Evolutionary conservation across 257 asterid genomes (phyloP).

Genomic region (Jaltomata sinuosa): DNA sequence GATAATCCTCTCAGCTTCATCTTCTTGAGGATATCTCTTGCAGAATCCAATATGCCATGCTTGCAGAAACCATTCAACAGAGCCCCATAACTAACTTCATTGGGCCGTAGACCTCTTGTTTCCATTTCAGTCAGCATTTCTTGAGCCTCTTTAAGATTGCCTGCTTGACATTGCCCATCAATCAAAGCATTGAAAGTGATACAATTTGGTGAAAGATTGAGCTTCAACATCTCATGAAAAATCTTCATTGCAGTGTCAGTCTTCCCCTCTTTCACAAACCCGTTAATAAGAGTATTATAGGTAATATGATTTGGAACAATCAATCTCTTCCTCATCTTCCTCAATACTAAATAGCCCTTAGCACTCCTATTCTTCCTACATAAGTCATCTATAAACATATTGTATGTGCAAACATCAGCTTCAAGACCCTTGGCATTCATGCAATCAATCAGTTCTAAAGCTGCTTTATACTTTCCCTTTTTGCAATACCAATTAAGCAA

Average conservation of each 20-base stretch:
- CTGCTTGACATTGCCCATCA: constrained; percentile 60
- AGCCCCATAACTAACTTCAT: constrained; percentile 70
- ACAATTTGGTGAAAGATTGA: constrained; percentile 47
- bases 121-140: constrained; percentile 58
- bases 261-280: constrained; percentile 81
- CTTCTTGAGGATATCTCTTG: constrained; percentile 40
- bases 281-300: constrained; percentile 69
- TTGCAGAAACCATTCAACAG: constrained; percentile 76
- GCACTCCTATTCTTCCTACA: constrained; percentile 56
- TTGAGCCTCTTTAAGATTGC: constrained; percentile 50
- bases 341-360: constrained; percentile 67
- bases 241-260: constrained; percentile 49
- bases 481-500: constrained; percentile 80
- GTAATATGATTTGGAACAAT: constrained; percentile 66
- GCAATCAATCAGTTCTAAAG: constrained; percentile 52
- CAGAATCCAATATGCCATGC: constrained; percentile 52
- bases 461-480: constrained; percentile 65
- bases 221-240: constrained; percentile 56
- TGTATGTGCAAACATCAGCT: constrained; percentile 74
- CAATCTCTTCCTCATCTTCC: constrained; percentile 60
- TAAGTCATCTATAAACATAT: constrained; percentile 60
- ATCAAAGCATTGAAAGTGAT: constrained; percentile 68
- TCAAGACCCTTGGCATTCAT: constrained; percentile 73
- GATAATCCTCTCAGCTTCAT: constrained; percentile 40
- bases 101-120: constrained; percentile 41